Conservation (phyloP, 1,284 basidiomycete species). For the Microbotryum violaceum region DNA sequence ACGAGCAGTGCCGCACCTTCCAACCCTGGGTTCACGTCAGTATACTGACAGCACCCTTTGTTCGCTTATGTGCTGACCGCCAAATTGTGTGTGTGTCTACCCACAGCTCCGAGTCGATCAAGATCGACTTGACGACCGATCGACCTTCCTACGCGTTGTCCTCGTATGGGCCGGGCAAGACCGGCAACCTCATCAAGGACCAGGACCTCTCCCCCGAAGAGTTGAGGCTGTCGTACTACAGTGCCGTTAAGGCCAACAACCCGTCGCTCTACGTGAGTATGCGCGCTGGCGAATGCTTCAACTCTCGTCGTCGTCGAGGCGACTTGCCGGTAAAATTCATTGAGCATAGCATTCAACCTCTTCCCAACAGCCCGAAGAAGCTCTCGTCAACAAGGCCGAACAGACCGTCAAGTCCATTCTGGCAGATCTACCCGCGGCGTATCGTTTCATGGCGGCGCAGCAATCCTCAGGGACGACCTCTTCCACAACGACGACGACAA, state of each 20-base stretch:
- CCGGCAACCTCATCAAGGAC: slow-evolving; percentile 60
- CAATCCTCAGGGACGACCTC: slow-evolving; percentile 11
- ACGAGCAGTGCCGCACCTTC: too few species aligned
- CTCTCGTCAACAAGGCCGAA: slow-evolving; percentile 27
- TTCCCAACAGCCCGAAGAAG: slow-evolving; percentile 25
- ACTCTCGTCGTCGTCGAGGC: background rate
- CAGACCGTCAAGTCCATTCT: slow-evolving; percentile 23
- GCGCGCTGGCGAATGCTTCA: background rate
- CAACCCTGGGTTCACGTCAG: too few species aligned
- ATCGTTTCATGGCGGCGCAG: slow-evolving; percentile 3
- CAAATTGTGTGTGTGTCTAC: background rate
- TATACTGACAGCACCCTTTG: too few species aligned
- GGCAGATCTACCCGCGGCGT: slow-evolving; percentile 16
- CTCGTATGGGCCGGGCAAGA: slow-evolving; percentile 68
- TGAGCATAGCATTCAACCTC: background rate
- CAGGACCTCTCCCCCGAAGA: slow-evolving; percentile 76
- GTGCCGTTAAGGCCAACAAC: slow-evolving; percentile 54
- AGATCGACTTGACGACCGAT: slow-evolving; percentile 55
- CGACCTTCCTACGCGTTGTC: slow-evolving; percentile 76
- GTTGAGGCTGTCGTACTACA: slow-evolving; percentile 59
- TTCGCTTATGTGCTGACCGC: too few species aligned
- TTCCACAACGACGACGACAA: slow-evolving; percentile 1
- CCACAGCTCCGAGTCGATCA: slow-evolving; percentile 54
- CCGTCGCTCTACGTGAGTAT: slow-evolving; percentile 61
- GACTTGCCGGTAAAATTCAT: background rate